Evolutionary conservation across 495 filamentous ascomycete species (phyloP), one percentile per base, ranked within the genome.

Genomic region (Neurospora sp.): DNA sequence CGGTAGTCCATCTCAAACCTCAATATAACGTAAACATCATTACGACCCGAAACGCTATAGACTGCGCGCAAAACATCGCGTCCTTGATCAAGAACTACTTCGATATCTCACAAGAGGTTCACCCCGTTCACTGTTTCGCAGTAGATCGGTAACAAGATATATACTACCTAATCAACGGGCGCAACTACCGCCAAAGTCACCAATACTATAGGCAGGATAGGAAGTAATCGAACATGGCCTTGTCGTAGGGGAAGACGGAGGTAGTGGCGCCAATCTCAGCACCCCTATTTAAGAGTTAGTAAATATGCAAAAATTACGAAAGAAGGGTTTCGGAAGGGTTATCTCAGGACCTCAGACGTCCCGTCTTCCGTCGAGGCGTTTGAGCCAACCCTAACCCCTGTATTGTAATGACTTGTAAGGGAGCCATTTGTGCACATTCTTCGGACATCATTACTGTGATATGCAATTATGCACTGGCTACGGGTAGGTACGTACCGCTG

Each of bases 201-300:
- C 8, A 46, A 46, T 46, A 20, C 3, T 10, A 10, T 46, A 46
- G 42, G 42, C 18, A 20, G 42, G 18, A 20, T 46, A 54, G 20
- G 70, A 98, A 89, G 86, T 97, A 98, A 80, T 97, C 91, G 88
- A 97, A 92, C 93, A 96, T 95, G 80, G 92, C 89, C 83, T 98
- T 93, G 84, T 96, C 97, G 90, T 97, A 99, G 75, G 96, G 94
- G 91, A 99, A 99, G 54, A 99, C 78, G 18, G 94, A 97, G 70
- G 96, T 98, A 44, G 96, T 98, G 66, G 96, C 96, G 83, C 96
- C 96, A 78, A 97, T 96, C 82, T 97, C 94, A 76, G 94, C 93
- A 74, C 83, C 89, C 90, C 93, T 94, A 83, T 94, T 92, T 23
- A 23, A 54, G 4, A 46, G 18, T 46, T 12, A 48, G 44, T 12